Evolutionary conservation across 2,329 filamentous ascomycete species (phyloP).

Genomic region (Penicillium crustosum): DNA sequence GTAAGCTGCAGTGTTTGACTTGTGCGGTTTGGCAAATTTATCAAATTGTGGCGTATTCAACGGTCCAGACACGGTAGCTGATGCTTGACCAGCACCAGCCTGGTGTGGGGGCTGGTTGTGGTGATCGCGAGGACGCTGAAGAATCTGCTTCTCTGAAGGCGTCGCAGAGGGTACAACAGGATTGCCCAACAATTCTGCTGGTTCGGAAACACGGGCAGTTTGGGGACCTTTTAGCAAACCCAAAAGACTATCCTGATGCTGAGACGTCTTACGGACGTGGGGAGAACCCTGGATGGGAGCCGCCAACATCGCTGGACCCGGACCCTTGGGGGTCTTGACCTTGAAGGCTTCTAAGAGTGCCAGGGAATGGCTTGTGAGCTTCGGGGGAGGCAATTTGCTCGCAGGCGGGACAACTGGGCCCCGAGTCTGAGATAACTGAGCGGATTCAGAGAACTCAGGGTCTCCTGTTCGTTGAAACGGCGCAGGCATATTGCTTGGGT

Average conservation of each 20-base stretch:
- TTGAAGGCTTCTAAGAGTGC: constrained; percentile 62
- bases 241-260: constrained; percentile 41
- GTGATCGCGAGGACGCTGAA: constrained; percentile 31
- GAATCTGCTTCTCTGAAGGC: constrained; percentile 30
- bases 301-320: constrained; percentile 21
- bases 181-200: constrained; percentile 47
- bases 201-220: constrained; percentile 17
- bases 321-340: constrained; percentile 29
- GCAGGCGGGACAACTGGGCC: constrained; percentile 55
- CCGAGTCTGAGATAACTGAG: constrained; percentile 36
- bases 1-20: constrained; percentile 21
- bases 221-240: constrained; percentile 34
- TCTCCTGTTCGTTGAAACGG: constrained; percentile 51
- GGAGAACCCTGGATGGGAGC: constrained; percentile 13
- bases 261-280: constrained; percentile 28
- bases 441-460: constrained; percentile 44
- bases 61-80: constrained; percentile 44
- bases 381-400: constrained; percentile 58
- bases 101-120: constrained; percentile 13
- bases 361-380: constrained; percentile 58
- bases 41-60: constrained; percentile 44
- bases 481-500: constrained; percentile 33
- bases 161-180: constrained; percentile 35
- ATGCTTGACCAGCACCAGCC: constrained; percentile 27
- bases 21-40: constrained; percentile 28